A percentile compares a stretch with the other conserved stretches of the same genome.
These are phyloP conservation scores for Gleditsia sinensis DNA, from an alignment of 306 rosid species.

Conservation along the genomic window DNA sequence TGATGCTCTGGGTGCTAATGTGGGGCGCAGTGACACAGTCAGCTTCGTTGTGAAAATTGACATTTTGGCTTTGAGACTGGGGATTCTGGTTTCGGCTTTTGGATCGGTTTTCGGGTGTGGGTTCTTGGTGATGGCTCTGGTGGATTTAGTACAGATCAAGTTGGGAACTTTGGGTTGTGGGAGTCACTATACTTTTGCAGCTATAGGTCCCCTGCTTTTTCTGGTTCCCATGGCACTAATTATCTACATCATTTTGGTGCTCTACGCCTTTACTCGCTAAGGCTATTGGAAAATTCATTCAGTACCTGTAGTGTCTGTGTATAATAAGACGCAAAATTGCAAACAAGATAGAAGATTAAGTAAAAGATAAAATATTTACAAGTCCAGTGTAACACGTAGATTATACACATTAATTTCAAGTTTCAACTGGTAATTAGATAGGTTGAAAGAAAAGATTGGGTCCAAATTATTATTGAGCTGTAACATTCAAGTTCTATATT, in stretches of 20 bases:
- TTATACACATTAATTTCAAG: not conserved
- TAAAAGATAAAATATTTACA: no score
- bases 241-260: constrained; percentile 65
- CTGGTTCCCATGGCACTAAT: constrained; percentile 72
- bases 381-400: not conserved
- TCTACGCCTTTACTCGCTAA: constrained; percentile 72
- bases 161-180: constrained; percentile 75
- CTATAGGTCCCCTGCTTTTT: constrained; percentile 68
- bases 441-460: not conserved
- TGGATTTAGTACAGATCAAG: constrained; percentile 78
- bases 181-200: constrained; percentile 57
- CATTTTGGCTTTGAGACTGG: constrained; percentile 51
- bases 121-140: constrained; percentile 80
- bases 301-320: no score
- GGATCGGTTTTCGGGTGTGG: constrained; percentile 84
- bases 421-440: no score
- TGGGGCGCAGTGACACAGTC: constrained; percentile 13
- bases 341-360: no score
- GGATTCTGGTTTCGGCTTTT: constrained; percentile 67
- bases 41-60: constrained; percentile 47
- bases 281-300: no score
- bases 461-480: not conserved
- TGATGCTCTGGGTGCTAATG: not conserved
- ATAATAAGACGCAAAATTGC: not conserved
- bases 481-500: constrained; percentile 33